Conservation (phyloP, 1,139 yeast genomes). For the Maudiozyma humilis region DNA sequence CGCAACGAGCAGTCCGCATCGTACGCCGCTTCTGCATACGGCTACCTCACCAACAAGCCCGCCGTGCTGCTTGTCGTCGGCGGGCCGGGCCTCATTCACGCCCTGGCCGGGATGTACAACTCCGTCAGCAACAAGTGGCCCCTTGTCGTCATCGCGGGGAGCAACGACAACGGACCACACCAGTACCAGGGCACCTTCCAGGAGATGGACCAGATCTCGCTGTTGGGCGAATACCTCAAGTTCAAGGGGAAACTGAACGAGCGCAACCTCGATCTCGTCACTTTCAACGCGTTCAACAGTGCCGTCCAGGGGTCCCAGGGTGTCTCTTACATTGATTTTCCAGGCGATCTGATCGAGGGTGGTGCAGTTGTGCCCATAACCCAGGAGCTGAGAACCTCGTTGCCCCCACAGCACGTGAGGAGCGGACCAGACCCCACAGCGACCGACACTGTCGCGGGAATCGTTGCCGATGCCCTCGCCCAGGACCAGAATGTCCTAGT, state of each 20-base stretch:
- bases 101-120: conserved; percentile 55
- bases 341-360: conserved; percentile 44
- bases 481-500: conserved; percentile 42
- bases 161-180: conserved; percentile 33
- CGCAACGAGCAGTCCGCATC: conserved; percentile 65
- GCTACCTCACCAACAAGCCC: conserved; percentile 52
- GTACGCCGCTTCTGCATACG: conserved; percentile 61
- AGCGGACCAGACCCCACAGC: conserved; percentile 36
- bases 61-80: conserved; percentile 62
- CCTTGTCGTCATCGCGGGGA: conserved; percentile 52
- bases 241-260: conserved; percentile 41
- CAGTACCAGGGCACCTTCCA: conserved; percentile 55
- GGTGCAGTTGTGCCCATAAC: background rate
- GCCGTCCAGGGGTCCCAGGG: conserved; percentile 49
- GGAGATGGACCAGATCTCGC: conserved; percentile 52
- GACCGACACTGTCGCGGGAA: conserved; percentile 33
- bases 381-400: no score
- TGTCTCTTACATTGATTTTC: conserved; percentile 52
- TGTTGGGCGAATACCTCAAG: conserved; percentile 40
- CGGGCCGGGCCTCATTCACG: conserved; percentile 62
- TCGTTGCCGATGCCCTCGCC: conserved; percentile 18
- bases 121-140: conserved; percentile 55
- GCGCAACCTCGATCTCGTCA: conserved; percentile 34
- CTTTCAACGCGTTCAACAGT: conserved; percentile 44
- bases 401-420: conserved; percentile 6